These are phyloP conservation scores for Fusarium hostae DNA, from an alignment of 2,329 filamentous ascomycete genomes.

Conservation along the genomic window DNA sequence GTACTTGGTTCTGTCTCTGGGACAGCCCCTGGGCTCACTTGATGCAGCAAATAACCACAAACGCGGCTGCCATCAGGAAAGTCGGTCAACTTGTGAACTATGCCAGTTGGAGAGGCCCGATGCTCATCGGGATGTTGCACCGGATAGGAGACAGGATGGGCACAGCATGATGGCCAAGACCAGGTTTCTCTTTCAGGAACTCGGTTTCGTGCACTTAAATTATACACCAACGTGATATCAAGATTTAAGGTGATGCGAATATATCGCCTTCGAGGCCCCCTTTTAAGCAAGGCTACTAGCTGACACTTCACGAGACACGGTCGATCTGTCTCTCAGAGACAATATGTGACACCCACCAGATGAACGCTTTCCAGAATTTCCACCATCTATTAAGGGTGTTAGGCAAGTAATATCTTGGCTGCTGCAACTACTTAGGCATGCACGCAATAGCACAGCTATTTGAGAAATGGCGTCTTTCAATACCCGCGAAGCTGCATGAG, in stretches of 20 bases:
- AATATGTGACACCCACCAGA: conserved; percentile 10
- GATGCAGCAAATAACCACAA: conserved; percentile 16
- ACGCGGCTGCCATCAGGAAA: conserved; percentile 13
- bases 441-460: conserved; percentile 23
- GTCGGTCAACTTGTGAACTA: conserved; percentile 22
- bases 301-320: conserved; percentile 5
- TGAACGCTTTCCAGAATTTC: conserved; percentile 18
- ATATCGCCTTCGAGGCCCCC: background rate
- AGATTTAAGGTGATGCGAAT: background rate
- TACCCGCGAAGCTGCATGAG: conserved; percentile 25
- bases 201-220: background rate
- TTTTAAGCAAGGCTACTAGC: conserved; percentile 19
- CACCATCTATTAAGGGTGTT: background rate
- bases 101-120: conserved; percentile 17
- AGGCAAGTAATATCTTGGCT: conserved; percentile 11
- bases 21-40: conserved; percentile 3
- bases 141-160: conserved; percentile 7
- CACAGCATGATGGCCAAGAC: conserved; percentile 1
- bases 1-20: conserved; percentile 26
- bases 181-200: background rate
- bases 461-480: conserved; percentile 9
- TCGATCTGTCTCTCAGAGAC: background rate
- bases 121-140: conserved; percentile 31
- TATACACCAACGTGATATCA: background rate
- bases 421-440: conserved; percentile 27